Base-by-base conservation (phyloP, 2,329 filamentous ascomycete species). In the Celoporthe dispersa region DNA sequence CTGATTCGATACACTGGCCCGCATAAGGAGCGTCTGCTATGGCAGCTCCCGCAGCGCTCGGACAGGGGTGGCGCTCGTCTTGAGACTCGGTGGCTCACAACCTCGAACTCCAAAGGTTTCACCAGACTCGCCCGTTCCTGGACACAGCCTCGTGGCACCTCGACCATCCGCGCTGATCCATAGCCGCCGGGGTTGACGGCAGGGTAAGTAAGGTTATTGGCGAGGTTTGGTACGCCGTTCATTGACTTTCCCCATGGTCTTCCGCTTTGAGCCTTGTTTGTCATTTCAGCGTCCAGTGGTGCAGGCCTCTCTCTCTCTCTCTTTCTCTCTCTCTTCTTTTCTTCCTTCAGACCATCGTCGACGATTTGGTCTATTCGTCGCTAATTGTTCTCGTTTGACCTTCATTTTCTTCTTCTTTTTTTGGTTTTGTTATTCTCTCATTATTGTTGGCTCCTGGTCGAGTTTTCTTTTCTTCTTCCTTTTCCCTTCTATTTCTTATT, bases 391-490 rank as follows among this genome's bases (percentile, higher is more conserved):
- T 39, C 62, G 55, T 60, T 33, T 39, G 48, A 62, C 63, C n/a
- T 64, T 68, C 62, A 57, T 57, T 70, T 28, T 48, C 57, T 11
- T 55, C 14, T 22, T 48, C 72, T 74, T 53, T 68, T 68, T 68
- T 39, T 39, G 4, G 37, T 39, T n/a, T n/a, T 48, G 44, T n/a
- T 19, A 2, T 48, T 7, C 44, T 48, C 19, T 48, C 41, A 71
- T 67, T 73, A 67, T 65, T 55, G 64, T 48, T 63, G 68, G 72
- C 77, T 79, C 76, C 75, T 74, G 78, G 78, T 66, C 72, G 77
- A 79, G 78, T 75, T 67, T 67, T 63, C 16, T 63, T 53, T 19
- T 37, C 71, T 74, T 74, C 73, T 73, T 72, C 64, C 68, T 62
- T 41, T 64, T 65, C 9, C 35, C 35, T 37, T 37, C 12, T 39